phyloP scores from a whole-genome alignment of 345 rosid genomes.

The Raphanus sativus region DNA sequence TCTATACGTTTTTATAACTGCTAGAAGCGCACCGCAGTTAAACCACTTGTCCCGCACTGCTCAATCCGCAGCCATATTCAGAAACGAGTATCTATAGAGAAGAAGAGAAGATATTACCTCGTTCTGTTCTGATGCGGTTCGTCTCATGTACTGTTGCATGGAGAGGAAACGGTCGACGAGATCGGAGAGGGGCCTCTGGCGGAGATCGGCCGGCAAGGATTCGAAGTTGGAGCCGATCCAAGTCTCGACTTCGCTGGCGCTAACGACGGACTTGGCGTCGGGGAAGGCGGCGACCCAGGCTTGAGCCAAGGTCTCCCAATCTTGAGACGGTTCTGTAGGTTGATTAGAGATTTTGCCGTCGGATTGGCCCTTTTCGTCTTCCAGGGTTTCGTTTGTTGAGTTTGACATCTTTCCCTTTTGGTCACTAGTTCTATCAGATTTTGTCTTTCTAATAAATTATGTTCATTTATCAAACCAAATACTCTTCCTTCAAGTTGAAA shows the following conservation, averaged over 20 bases:
- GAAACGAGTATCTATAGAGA: not conserved
- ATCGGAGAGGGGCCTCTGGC: slow-evolving; percentile 73
- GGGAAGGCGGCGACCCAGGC: slow-evolving; percentile 89
- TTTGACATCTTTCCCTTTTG: slow-evolving; percentile 2
- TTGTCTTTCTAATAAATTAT: not conserved
- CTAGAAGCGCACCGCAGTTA: too few relatives aligned
- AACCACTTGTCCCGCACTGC: too few relatives aligned
- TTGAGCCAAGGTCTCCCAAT: slow-evolving; percentile 89
- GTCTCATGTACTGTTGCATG: slow-evolving; percentile 70
- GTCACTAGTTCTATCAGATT: not conserved
- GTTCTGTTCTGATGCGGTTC: slow-evolving; percentile 48
- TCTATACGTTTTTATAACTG: too few relatives aligned
- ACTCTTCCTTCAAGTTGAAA: not conserved
- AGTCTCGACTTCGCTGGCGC: slow-evolving; percentile 63
- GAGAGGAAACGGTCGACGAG: slow-evolving; percentile 81
- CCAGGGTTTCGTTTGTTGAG: slow-evolving; percentile 1
- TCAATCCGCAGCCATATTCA: too few relatives aligned
- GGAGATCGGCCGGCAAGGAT: slow-evolving; percentile 70
- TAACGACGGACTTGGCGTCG: slow-evolving; percentile 77
- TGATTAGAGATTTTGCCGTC: not conserved
- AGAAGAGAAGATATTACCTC: not conserved
- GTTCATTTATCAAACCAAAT: too few relatives aligned
- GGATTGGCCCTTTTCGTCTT: not conserved
- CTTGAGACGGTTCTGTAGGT: slow-evolving; percentile 51
- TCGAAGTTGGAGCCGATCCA: slow-evolving; percentile 78